Evolutionary conservation across 139 green algal genomes (phyloP).

Genomic region (Gonium pectorale): DNA sequence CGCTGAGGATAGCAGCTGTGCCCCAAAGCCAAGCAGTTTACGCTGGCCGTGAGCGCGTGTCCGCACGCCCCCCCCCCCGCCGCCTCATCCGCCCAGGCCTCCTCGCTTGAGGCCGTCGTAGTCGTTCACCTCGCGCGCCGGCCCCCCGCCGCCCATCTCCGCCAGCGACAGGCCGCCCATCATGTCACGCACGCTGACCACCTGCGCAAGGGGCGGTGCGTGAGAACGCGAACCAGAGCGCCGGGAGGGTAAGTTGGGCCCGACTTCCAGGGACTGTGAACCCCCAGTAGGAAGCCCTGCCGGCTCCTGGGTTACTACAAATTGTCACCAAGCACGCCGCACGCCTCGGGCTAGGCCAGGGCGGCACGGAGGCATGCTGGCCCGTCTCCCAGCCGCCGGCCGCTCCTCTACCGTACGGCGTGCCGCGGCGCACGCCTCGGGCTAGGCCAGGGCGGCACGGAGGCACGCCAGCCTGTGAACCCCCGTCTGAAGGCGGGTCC

Average conservation of each 20-base stretch:
- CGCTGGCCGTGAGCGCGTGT: background rate
- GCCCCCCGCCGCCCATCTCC: conserved; percentile 5
- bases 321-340: too few relatives aligned
- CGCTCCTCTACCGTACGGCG: too few relatives aligned
- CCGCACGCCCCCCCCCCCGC: background rate
- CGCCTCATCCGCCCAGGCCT: background rate
- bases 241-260: too few relatives aligned
- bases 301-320: too few relatives aligned
- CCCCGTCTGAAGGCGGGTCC: too few relatives aligned
- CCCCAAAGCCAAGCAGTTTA: background rate
- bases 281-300: too few relatives aligned
- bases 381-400: too few relatives aligned
- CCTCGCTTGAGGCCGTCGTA: conserved; percentile 12
- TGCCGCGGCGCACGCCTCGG: too few relatives aligned
- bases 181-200: conserved; percentile 14
- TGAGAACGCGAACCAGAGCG: too few relatives aligned
- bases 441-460: background rate
- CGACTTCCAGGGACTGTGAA: too few relatives aligned
- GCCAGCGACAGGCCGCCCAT: conserved; percentile 21
- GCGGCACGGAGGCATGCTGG: background rate
- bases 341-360: too few relatives aligned
- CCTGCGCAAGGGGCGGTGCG: background rate
- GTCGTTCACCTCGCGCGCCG: conserved; percentile 41
- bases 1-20: too few relatives aligned
- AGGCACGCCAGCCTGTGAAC: background rate